Base-by-base conservation (phyloP, 306 rosid species). In the Amphicarpaea edgeworthii region DNA sequence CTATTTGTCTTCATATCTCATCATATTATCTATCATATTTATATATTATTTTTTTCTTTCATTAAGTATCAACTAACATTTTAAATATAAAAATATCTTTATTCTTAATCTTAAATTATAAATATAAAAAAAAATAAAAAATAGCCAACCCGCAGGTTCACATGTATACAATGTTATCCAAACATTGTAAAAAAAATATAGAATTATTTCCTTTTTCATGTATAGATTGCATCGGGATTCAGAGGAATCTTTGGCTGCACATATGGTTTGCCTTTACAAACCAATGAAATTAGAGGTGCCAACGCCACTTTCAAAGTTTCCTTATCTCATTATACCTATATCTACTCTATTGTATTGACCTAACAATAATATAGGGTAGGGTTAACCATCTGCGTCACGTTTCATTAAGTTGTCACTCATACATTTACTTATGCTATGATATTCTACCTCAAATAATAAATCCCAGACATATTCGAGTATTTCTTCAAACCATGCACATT, bases 171-270 rank as follows among this genome's bases (percentile, higher is more conserved):
- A n/a, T n/a, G n/a, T n/a, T n/a, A n/a, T n/a, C n/a, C n/a, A n/a
- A n/a, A n/a, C n/a, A n/a, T n/a, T n/a, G n/a, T n/a, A n/a, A n/a
- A n/a, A n/a, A n/a, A n/a, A n/a, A n/a, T n/a, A n/a, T n/a, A n/a
- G n/a, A n/a, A n/a, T n/a, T n/a, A n/a, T n/a, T 17, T 26, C 63
- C 49, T 46, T 75, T 23, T 76, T 63, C 28, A 68, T 68, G 41
- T 68, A 46, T 10, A 61, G 80, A 61, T 62, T 62, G 73, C 68
- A 82, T 83, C 59, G 88, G 83, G 88, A 85, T 77, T 77, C 85
- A 73, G 82, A 79, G 86, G 95, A 87, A 86, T 87, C 84, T 86
- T 85, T 83, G 1, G 54, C 34, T 79, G 76, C 28, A 68, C 70
- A 81, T 16, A 84, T 59, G 68, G 77, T 74, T 38, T 63, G 34